These are phyloP conservation scores for Aureobasidium pullulans DNA, from an alignment of 2,329 filamentous ascomycete species.

Conservation along the genomic window DNA sequence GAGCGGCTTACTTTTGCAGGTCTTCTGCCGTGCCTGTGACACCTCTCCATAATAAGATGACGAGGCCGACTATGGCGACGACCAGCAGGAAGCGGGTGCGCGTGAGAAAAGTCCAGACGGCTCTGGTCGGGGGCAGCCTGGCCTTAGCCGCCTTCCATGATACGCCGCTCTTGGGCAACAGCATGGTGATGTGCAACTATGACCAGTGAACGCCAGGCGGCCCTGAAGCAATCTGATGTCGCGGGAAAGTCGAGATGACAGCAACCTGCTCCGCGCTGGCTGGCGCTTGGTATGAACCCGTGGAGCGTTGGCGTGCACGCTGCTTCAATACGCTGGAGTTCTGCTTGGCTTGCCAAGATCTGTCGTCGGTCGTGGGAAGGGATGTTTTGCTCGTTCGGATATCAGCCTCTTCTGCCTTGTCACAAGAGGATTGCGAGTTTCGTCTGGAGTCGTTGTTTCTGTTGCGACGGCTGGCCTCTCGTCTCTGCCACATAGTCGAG, in stretches of 20 bases:
- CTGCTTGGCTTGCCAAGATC: constrained; percentile 5
- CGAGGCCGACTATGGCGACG: constrained; percentile 59
- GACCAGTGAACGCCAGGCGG: constrained; percentile 5
- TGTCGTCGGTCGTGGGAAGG: background rate
- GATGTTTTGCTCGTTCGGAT: background rate
- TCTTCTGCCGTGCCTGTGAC: constrained; percentile 73
- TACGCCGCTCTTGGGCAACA: constrained; percentile 81
- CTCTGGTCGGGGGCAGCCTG: constrained; percentile 68
- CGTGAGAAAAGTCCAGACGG: constrained; percentile 55
- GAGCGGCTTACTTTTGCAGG: constrained; percentile 70
- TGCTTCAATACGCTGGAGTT: background rate
- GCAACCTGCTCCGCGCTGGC: constrained; percentile 4
- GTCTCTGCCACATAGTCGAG: background rate
- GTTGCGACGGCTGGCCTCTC: constrained; percentile 2
- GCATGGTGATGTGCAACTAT: constrained; percentile 49
- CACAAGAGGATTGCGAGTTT: background rate
- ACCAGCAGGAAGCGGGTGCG: constrained; percentile 71
- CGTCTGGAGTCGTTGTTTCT: background rate
- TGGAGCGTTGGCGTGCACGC: background rate
- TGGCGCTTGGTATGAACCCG: background rate
- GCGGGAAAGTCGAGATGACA: constrained; percentile 7
- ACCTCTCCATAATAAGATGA: constrained; percentile 82
- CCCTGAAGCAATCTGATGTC: background rate
- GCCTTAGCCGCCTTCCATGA: constrained; percentile 87
- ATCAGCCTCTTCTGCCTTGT: background rate